Evolutionary conservation across 306 rosid genomes (phyloP).

Genomic region (Prunus dulcis): DNA sequence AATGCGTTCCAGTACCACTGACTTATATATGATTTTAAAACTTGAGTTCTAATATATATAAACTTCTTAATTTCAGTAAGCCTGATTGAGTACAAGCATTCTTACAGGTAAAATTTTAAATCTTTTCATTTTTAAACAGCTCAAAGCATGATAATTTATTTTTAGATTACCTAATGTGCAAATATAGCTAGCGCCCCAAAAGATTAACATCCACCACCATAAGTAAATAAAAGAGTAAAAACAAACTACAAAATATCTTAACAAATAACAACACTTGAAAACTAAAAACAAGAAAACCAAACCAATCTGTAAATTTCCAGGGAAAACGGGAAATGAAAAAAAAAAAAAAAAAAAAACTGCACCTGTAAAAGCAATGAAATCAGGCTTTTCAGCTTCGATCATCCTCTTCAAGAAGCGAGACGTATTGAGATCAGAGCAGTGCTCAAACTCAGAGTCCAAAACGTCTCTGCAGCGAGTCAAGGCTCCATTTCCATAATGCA

Average conservation of each 20-base stretch:
- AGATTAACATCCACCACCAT: background rate
- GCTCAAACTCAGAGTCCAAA: slow-evolving; percentile 50
- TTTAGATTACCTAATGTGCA: no score
- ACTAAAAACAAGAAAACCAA: background rate
- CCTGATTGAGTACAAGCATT: background rate
- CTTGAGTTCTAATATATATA: background rate
- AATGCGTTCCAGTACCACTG: background rate
- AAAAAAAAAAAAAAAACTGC: background rate
- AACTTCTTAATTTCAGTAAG: background rate
- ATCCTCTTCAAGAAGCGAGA: slow-evolving; percentile 58
- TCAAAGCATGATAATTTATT: background rate
- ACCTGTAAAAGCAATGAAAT: slow-evolving; percentile 93
- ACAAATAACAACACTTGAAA: background rate
- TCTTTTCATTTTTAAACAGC: background rate
- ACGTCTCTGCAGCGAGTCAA: slow-evolving; percentile 70
- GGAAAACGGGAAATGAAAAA: background rate
- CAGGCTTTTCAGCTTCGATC: slow-evolving; percentile 62
- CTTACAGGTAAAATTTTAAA: background rate
- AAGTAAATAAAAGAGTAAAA: background rate
- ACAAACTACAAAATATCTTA: background rate
- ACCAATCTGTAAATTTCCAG: background rate
- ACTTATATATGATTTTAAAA: background rate
- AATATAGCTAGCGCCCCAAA: background rate
- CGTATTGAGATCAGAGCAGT: slow-evolving; percentile 85
- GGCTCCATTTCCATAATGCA: slow-evolving; percentile 75